A percentile compares a stretch with the other conserved stretches of the same genome.
Conservation (phyloP, 2,329 filamentous ascomycete genomes). For the Hypoxylon rubiginosum region DNA sequence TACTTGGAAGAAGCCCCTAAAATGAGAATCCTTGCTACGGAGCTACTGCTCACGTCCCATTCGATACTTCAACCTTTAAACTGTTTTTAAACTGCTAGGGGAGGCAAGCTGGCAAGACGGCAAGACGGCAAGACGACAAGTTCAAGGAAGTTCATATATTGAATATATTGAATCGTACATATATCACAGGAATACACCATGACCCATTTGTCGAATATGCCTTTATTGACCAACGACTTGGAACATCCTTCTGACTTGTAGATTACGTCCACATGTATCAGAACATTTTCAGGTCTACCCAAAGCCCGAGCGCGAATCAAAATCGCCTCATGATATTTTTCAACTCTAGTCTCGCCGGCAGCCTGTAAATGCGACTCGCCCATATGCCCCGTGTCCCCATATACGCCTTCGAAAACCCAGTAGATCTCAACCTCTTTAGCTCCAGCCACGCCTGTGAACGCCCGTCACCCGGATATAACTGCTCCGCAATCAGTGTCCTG, state of each 20-base stretch:
- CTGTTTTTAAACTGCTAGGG: too few species aligned
- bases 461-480: slow-evolving; percentile 11
- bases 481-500: slow-evolving; percentile 5
- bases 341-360: slow-evolving; percentile 13
- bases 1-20: too few species aligned
- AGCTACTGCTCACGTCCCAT: neutral
- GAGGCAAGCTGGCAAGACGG: too few species aligned
- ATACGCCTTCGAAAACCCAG: slow-evolving; percentile 9
- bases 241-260: neutral
- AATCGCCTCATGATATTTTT: slow-evolving; percentile 9
- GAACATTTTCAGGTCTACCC: neutral
- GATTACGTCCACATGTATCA: neutral
- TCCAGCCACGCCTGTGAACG: slow-evolving; percentile 24
- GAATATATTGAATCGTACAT: neutral
- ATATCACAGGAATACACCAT: neutral
- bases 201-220: neutral
- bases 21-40: neutral
- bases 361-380: slow-evolving; percentile 17
- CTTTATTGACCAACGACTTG: neutral
- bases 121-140: too few species aligned
- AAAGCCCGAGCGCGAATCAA: neutral
- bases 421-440: slow-evolving; percentile 1
- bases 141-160: neutral
- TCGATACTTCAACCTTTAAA: too few species aligned
- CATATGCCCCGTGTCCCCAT: slow-evolving; percentile 6